Percentiles rank a stretch among this genome's conserved stretches.
These are phyloP conservation scores for Boletus rubescentipes DNA, from an alignment of 768 basidiomycete genomes.

Conservation along the genomic window DNA sequence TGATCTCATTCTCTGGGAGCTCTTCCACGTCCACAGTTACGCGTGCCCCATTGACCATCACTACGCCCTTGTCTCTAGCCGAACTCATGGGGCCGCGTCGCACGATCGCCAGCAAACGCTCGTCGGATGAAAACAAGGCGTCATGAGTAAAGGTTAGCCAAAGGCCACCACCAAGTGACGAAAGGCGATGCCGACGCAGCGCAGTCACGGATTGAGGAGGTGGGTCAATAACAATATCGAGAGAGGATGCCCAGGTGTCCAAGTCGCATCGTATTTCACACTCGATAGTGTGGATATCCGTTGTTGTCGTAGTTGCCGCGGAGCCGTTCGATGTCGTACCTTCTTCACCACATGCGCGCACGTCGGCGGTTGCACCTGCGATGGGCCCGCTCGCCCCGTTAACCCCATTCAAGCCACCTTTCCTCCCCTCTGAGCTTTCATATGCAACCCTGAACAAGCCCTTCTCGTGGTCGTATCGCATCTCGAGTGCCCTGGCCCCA, in stretches of 20 bases:
- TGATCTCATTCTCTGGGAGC: conserved; percentile 82
- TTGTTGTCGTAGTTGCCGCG: conserved; percentile 7
- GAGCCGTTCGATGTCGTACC: not conserved
- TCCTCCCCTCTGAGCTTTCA: conserved; percentile 58
- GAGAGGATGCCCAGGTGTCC: conserved; percentile 80
- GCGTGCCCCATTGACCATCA: conserved; percentile 88
- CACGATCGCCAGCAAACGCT: conserved; percentile 72
- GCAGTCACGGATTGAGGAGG: conserved; percentile 83
- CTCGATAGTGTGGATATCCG: conserved; percentile 59
- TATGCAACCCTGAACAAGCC: conserved; percentile 82
- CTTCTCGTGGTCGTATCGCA: conserved; percentile 87
- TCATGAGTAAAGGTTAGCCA: conserved; percentile 95
- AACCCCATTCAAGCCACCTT: conserved; percentile 26
- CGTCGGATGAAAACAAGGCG: conserved; percentile 70
- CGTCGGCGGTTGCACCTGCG: not conserved
- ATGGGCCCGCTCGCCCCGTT: conserved; percentile 17
- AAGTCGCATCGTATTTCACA: conserved; percentile 91
- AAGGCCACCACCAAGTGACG: conserved; percentile 83
- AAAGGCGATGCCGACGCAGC: conserved; percentile 83
- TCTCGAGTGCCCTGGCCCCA: conserved; percentile 69
- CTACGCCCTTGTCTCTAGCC: conserved; percentile 74
- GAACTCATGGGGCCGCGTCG: conserved; percentile 59
- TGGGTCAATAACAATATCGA: conserved; percentile 92
- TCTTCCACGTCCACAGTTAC: conserved; percentile 87
- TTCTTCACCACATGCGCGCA: conserved; percentile 20